phyloP scores from a whole-genome alignment of 1,139 yeast genomes.

The Yamadazyma sp. region DNA sequence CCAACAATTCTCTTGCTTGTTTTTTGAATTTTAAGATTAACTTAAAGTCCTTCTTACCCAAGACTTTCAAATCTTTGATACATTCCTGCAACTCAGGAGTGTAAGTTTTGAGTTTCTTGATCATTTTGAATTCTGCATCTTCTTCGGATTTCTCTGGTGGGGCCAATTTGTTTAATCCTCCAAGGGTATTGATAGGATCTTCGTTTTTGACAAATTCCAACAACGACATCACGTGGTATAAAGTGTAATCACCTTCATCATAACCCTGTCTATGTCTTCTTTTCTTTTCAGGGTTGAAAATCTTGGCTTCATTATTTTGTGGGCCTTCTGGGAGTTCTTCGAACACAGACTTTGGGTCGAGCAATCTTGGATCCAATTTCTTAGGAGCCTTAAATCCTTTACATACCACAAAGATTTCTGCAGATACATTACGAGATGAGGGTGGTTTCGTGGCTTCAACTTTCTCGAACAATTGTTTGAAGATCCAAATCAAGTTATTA shows the following conservation, averaged over 20 bases:
- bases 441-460: constrained; percentile 99
- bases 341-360: constrained; percentile 91
- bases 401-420: constrained; percentile 97
- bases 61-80: constrained; percentile 84
- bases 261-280: constrained; percentile 94
- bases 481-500: constrained; percentile 95
- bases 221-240: constrained; percentile 71
- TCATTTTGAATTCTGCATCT: constrained; percentile 49
- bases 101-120: constrained; percentile 72
- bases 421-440: constrained; percentile 97
- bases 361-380: constrained; percentile 84
- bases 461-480: constrained; percentile 90
- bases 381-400: constrained; percentile 95
- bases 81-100: constrained; percentile 79
- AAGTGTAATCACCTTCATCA: constrained; percentile 87
- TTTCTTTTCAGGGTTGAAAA: constrained; percentile 90
- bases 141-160: constrained; percentile 62
- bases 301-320: constrained; percentile 85
- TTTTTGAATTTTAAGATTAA: constrained; percentile 82
- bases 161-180: constrained; percentile 60
- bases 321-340: constrained; percentile 83
- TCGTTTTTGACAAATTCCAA: constrained; percentile 77
- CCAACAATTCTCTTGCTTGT: constrained; percentile 77
- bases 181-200: constrained; percentile 83
- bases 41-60: constrained; percentile 93